A percentile compares a stretch with the other conserved stretches of the same genome.
Conservation (phyloP, 1,139 yeast species). For the Magnusiomyces tetraspermus region DNA sequence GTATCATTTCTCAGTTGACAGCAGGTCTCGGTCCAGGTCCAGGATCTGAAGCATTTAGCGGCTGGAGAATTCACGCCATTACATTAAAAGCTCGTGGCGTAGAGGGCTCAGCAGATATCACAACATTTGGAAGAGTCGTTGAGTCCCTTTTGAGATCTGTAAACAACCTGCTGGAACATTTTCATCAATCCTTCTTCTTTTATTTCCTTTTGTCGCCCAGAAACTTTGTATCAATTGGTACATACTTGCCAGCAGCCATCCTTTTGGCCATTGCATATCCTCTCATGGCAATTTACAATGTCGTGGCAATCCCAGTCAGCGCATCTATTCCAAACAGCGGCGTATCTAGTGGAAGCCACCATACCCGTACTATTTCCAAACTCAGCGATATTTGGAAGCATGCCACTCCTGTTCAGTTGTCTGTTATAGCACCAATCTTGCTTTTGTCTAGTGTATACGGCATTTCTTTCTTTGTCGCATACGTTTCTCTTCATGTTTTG, state of each 20-base stretch:
- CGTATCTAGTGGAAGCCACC: conserved; percentile 1
- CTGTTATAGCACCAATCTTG: conserved; percentile 17
- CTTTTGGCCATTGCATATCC: conserved; percentile 63
- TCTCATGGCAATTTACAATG: conserved; percentile 51
- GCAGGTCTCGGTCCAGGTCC: conserved; percentile 54
- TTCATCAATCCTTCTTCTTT: conserved; percentile 94
- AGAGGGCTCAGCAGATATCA: conserved; percentile 60
- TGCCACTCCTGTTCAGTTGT: conserved; percentile 2
- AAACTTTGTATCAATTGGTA: conserved; percentile 84
- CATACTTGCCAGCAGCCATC: conserved; percentile 82
- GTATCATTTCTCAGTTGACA: conserved; percentile 57
- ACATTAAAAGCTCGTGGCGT: conserved; percentile 63
- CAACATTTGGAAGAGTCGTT: conserved; percentile 82
- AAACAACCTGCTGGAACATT: conserved; percentile 85
- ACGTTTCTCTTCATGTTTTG: conserved; percentile 16
- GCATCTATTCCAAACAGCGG: conserved; percentile 5
- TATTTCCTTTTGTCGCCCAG: conserved; percentile 73
- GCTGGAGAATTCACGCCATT: conserved; percentile 91
- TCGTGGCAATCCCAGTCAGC: conserved; percentile 15
- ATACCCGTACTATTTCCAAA: background rate
- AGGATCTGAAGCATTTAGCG: conserved; percentile 88
- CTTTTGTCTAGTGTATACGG: conserved; percentile 21
- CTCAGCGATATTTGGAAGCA: background rate
- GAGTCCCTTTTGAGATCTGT: conserved; percentile 85
- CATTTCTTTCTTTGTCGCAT: conserved; percentile 18